These are phyloP conservation scores for Dalbergia oliveri DNA, from an alignment of 306 rosid species.

Conservation along the genomic window DNA sequence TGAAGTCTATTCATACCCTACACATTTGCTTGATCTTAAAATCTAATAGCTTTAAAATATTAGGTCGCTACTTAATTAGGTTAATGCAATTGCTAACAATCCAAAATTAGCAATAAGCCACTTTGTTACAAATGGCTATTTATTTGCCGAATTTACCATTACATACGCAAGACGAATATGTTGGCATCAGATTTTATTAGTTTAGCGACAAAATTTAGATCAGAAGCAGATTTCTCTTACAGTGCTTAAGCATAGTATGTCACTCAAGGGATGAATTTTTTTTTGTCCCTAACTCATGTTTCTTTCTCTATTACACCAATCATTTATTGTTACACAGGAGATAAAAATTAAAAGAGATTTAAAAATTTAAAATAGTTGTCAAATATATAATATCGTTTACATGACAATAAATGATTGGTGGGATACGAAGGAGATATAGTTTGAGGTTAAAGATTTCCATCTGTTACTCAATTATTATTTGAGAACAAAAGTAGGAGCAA, in stretches of 20 bases:
- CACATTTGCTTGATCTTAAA: slow-evolving; percentile 18
- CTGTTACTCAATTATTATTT: no score
- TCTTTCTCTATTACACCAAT: no score
- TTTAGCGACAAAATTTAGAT: slow-evolving; percentile 7
- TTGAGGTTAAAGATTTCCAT: no score
- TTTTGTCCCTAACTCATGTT: no score
- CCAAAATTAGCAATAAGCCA: slow-evolving; percentile 14
- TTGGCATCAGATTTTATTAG: background rate
- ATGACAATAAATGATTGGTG: no score
- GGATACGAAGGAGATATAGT: no score
- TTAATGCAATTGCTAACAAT: slow-evolving; percentile 17
- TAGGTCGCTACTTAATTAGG: slow-evolving; percentile 17
- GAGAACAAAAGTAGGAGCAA: no score
- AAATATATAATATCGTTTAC: no score
- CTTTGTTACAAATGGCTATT: background rate
- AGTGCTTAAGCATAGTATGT: background rate
- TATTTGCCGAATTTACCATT: slow-evolving; percentile 26
- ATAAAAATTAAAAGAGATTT: no score
- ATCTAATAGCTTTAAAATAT: slow-evolving; percentile 1
- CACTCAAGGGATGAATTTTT: background rate
- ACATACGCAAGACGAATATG: slow-evolving; percentile 38
- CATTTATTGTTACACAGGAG: no score
- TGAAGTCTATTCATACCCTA: background rate
- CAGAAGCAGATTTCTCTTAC: background rate
- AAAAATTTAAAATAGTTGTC: no score